Conservation (phyloP, 2,329 filamentous ascomycete genomes). For the Fusarium transvaalense region DNA sequence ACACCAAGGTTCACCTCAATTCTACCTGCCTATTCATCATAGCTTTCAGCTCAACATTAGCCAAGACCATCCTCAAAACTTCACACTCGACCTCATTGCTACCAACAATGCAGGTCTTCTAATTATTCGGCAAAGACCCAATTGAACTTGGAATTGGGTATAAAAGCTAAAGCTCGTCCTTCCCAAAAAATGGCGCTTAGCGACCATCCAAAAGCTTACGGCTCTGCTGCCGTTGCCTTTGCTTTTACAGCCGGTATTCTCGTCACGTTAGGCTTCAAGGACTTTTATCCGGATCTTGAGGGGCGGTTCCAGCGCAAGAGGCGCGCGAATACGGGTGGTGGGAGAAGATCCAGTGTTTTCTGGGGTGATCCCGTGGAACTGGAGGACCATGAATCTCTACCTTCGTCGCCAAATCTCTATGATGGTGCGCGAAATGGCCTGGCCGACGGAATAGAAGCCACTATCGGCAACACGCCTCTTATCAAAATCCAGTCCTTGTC, state of each 20-base stretch:
- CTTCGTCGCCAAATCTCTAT: constrained; percentile 42
- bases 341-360: constrained; percentile 60
- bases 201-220: constrained; percentile 72
- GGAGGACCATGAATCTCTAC: constrained; percentile 65
- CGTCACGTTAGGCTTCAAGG: constrained; percentile 81
- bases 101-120: constrained; percentile 30
- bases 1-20: constrained; percentile 25
- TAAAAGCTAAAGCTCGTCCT: neutral
- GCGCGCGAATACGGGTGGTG: constrained; percentile 37
- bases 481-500: constrained; percentile 88
- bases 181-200: constrained; percentile 68
- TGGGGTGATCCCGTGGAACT: constrained; percentile 64
- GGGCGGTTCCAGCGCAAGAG: constrained; percentile 67
- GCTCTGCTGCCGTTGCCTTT: constrained; percentile 73
- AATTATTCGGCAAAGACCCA: constrained; percentile 16
- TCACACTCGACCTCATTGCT: constrained; percentile 2
- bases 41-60: constrained; percentile 9
- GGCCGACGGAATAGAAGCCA: constrained; percentile 85
- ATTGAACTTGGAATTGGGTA: constrained; percentile 16
- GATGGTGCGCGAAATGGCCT: constrained; percentile 56
- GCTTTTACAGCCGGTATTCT: constrained; percentile 84
- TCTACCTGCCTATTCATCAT: constrained; percentile 6
- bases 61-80: constrained; percentile 13
- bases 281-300: constrained; percentile 82
- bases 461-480: constrained; percentile 93